Evolutionary conservation across 1,139 yeast species (phyloP).

Genomic region (Yamadazyma atmosphaerica): DNA sequence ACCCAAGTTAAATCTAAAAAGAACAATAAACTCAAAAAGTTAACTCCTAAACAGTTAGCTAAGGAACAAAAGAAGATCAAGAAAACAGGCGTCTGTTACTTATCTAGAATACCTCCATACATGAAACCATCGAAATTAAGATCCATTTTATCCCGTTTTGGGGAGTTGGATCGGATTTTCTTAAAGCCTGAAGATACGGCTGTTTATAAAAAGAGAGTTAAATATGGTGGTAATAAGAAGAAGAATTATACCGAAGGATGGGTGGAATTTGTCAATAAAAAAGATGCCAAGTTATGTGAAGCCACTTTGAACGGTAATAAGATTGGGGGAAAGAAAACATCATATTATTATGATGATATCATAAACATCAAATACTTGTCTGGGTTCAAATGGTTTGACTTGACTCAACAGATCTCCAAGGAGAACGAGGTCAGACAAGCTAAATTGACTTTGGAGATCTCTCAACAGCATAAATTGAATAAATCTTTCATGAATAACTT

Average conservation of each 20-base stretch:
- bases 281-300: conserved; percentile 88
- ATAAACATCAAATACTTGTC: conserved; percentile 86
- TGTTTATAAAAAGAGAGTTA: conserved; percentile 65
- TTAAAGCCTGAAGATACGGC: conserved; percentile 82
- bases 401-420: conserved; percentile 89
- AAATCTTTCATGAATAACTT: conserved; percentile 81
- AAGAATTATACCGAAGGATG: conserved; percentile 91
- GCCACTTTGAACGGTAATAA: conserved; percentile 82
- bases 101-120: conserved; percentile 91
- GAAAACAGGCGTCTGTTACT: conserved; percentile 87
- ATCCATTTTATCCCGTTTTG: conserved; percentile 77
- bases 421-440: conserved; percentile 90
- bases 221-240: conserved; percentile 94
- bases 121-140: conserved; percentile 94
- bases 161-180: conserved; percentile 81
- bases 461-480: conserved; percentile 86
- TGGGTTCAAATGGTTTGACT: conserved; percentile 92
- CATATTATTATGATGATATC: conserved; percentile 93
- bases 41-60: conserved; percentile 54
- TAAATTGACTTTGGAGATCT: conserved; percentile 80
- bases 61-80: conserved; percentile 59
- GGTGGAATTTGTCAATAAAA: conserved; percentile 86
- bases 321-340: conserved; percentile 89
- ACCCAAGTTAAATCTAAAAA: conserved; percentile 15
- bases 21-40: conserved; percentile 41